phyloP scores from a whole-genome alignment of 2,329 filamentous ascomycete species.

The Hymenoscyphus fraxineus region DNA sequence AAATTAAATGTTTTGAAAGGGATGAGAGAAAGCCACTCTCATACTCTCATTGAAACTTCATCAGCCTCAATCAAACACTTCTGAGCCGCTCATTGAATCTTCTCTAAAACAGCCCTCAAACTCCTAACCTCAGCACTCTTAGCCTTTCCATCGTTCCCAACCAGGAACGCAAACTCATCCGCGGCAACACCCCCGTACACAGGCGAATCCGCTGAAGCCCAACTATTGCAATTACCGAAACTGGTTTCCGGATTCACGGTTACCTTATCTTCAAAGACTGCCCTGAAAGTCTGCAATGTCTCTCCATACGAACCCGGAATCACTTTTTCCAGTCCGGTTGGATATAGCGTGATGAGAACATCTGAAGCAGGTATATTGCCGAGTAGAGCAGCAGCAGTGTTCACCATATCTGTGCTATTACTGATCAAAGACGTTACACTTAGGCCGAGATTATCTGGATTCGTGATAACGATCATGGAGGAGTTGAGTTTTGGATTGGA shows the following conservation, averaged over 20 bases:
- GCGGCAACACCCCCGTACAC: conserved; percentile 34
- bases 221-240: conserved; percentile 3
- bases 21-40: background rate
- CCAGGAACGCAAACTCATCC: conserved; percentile 11
- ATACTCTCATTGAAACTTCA: background rate
- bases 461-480: conserved; percentile 10
- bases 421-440: conserved; percentile 8
- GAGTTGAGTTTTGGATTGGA: conserved; percentile 12
- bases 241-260: background rate
- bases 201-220: background rate
- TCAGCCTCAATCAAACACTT: background rate
- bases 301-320: background rate
- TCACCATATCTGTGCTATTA: conserved; percentile 14
- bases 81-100: background rate
- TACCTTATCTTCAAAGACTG: conserved; percentile 3
- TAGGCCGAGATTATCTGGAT: conserved; percentile 9
- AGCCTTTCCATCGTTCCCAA: conserved; percentile 12
- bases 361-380: background rate
- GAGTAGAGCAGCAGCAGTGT: background rate
- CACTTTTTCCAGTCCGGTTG: background rate
- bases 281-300: background rate
- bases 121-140: background rate
- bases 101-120: background rate
- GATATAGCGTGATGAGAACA: conserved; percentile 5
- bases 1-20: too few species aligned